phyloP scores from a whole-genome alignment of 2,329 filamentous ascomycete species.

The Acrodontium crateriforme region DNA sequence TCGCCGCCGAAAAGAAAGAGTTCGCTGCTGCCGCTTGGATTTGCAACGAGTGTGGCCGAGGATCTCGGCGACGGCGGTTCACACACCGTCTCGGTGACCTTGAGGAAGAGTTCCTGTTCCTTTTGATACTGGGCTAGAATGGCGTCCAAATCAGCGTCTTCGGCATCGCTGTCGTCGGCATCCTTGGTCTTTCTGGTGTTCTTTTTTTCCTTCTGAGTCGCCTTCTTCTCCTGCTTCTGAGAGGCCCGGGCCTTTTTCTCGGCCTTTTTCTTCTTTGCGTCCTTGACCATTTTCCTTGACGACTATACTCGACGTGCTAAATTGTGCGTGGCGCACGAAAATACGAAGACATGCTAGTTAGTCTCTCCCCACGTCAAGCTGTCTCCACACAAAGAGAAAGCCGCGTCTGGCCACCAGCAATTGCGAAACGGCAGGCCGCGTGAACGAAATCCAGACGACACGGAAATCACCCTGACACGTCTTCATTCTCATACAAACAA shows the following conservation, averaged over 20 bases:
- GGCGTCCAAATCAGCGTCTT: slow-evolving; percentile 84
- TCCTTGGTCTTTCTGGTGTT: slow-evolving; percentile 61
- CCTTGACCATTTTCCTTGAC: slow-evolving; percentile 44
- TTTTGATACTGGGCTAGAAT: slow-evolving; percentile 88
- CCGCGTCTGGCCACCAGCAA: too few relatives aligned
- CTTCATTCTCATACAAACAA: too few relatives aligned
- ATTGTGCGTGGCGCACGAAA: too few relatives aligned
- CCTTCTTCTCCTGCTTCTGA: slow-evolving; percentile 42
- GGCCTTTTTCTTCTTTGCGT: slow-evolving; percentile 28
- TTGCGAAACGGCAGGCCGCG: too few relatives aligned
- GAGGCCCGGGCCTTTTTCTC: slow-evolving; percentile 18
- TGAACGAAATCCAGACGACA: too few relatives aligned
- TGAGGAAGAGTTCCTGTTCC: slow-evolving; percentile 82
- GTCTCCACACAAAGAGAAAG: too few relatives aligned
- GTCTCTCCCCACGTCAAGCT: too few relatives aligned
- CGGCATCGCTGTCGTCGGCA: slow-evolving; percentile 78
- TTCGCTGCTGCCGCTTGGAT: slow-evolving; percentile 60
- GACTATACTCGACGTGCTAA: too few relatives aligned
- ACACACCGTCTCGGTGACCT: slow-evolving; percentile 69
- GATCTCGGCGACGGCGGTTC: slow-evolving; percentile 61
- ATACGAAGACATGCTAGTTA: too few relatives aligned
- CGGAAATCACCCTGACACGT: too few relatives aligned
- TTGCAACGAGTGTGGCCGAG: slow-evolving; percentile 41
- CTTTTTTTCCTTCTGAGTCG: slow-evolving; percentile 69
- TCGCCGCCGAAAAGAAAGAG: slow-evolving; percentile 88